Base-by-base conservation (phyloP, 495 filamentous ascomycete species). In the Penicillium crystallinum region DNA sequence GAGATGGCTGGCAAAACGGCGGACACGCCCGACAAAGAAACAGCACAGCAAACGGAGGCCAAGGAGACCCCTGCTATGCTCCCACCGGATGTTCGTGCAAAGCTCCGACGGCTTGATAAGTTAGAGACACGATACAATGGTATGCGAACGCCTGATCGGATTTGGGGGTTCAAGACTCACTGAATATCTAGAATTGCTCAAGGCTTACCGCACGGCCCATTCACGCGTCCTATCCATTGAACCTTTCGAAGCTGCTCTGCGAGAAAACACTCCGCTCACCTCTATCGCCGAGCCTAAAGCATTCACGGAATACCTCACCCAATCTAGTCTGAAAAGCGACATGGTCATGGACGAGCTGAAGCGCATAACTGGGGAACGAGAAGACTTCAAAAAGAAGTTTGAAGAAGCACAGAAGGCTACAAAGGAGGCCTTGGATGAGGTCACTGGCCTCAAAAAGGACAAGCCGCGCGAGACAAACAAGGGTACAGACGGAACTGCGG, bases 291-390 rank as follows among this genome's bases (percentile, higher is more conserved):
- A 98, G 52, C 88, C 91, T 0, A 81, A 82, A 54, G 86, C 90
- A 1, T 71, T 98, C 27, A 83, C 92, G 3, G 93, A 97, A 69
- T 98, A 97, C 64, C 77, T 98, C n/a, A 93, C 86, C 56, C 90
- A 95, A 67, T 71, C 96, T 34, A 89, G 85, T 46, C 69, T 90
- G 22, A 91, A 91, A 55, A 83, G 84, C 9, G 90, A 96, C 56
- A 89, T 98, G 84, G 82, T 93, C 2, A 79, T 90, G 77, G 87
- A 95, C 15, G 93, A 98, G 65, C 74, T 96, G n/a, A 96, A 90
- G 71, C 81, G 90, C 0, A 83, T 96, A 0, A 84, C 90, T 0
- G 78, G 75, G 21, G 95, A 97, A 56, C 82, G 86, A 29, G 91
- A 97, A 63, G 79, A 80, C 8, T 81, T 83, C 57, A 95, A 89